Conservation (phyloP, 129 eudicot species). For the Kitagawia praeruptora region DNA sequence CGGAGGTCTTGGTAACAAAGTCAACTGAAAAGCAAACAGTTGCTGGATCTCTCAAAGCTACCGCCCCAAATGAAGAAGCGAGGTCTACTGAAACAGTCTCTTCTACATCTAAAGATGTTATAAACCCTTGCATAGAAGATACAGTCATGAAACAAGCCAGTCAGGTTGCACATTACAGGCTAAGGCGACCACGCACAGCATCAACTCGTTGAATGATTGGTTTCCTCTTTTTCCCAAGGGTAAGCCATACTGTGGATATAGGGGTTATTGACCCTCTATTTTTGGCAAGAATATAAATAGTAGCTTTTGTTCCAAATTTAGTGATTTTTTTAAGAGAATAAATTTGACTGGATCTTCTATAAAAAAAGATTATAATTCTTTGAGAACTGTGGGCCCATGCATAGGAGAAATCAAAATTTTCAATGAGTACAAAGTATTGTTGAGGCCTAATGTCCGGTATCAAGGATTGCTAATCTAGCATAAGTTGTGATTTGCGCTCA, state of each 20-base stretch:
- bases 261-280: background rate
- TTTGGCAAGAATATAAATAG: background rate
- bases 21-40: constrained; percentile 17
- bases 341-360: background rate
- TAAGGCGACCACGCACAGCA: constrained; percentile 43
- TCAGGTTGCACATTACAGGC: constrained; percentile 50
- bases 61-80: constrained; percentile 25
- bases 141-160: constrained; percentile 37
- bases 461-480: no score
- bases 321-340: background rate
- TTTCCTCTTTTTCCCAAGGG: background rate
- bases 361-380: background rate
- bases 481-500: no score
- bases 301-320: background rate
- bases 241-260: background rate
- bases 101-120: constrained; percentile 20
- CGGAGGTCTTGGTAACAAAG: constrained; percentile 29
- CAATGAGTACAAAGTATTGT: background rate
- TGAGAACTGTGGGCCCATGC: background rate
- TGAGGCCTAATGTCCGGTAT: no score
- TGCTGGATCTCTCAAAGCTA: constrained; percentile 20
- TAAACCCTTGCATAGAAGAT: constrained; percentile 31
- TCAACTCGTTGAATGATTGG: constrained; percentile 15
- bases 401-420: background rate
- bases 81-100: constrained; percentile 28